Evolutionary conservation across 495 filamentous ascomycete species (phyloP), one percentile per base, ranked within the genome.

Genomic region (Neurospora sp.): DNA sequence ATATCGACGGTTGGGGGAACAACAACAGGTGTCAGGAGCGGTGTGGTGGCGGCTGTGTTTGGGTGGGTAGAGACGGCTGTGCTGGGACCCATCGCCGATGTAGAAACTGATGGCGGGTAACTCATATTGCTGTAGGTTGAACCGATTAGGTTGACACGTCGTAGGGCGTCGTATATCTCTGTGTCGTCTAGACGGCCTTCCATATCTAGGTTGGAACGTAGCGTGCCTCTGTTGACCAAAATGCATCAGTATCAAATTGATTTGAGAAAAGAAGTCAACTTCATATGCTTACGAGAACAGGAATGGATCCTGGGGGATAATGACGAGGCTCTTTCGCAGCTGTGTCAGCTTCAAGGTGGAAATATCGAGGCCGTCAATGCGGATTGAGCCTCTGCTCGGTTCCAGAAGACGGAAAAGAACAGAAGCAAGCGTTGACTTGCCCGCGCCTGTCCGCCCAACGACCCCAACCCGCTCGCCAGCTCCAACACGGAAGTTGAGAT

Each of bases 241-340:
- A 61, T 5, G 35, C 22, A 69, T 31, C 31, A 39, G 9, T 42
- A 37, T 37, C 35, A 37, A 7, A 37, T 37, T 37, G 35, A 37
- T 37, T 37, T 37, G 39, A 31, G 39, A 44, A 20, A 37, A 27
- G 5, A 22, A 18, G 31, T 37, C 27, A 65, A 65, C 12, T 16
- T 35, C 27, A 31, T 16, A 71, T 22, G 22, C 74, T 74, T 71
- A 76, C 75, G 83, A 81, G 40, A 88, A 85, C 1, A 89, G 71
- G n/a, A 87, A 81, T 1, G 87, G 85, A 59, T 88, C 86, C 70
- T 89, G 87, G 0, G 86, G 84, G 39, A 89, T 88, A 46, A 88
- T 85, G 3, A 83, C 86, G 0, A 89, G 75, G 4, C 85, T 80
- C 12, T 77, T 82, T 5, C 87, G 85, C 38, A 89, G 79, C 20